Percentiles rank a stretch among this genome's conserved stretches.
phyloP scores from a whole-genome alignment of 805 yeast genomes.

The Schwanniomyces yamadae region DNA sequence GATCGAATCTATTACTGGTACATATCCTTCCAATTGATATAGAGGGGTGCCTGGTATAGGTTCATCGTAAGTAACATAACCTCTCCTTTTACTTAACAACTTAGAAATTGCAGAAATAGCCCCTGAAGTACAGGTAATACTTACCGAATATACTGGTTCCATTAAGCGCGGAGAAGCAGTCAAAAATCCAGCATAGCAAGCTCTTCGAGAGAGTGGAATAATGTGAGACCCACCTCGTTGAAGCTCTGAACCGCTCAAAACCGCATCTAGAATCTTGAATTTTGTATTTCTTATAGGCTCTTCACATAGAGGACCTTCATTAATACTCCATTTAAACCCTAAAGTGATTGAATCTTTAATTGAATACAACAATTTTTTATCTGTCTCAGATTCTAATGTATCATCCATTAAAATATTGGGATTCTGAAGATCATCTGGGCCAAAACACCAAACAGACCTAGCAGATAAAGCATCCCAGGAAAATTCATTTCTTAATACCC shows the following conservation, averaged over 20 bases:
- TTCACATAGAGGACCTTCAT: slow-evolving; percentile 92
- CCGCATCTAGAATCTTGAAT: slow-evolving; percentile 67
- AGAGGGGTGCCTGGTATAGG: slow-evolving; percentile 77
- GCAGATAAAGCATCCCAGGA: slow-evolving; percentile 85
- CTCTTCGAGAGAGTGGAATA: slow-evolving; percentile 78
- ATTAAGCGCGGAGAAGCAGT: slow-evolving; percentile 74
- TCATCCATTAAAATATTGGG: slow-evolving; percentile 68
- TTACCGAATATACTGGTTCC: slow-evolving; percentile 76
- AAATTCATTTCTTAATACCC: slow-evolving; percentile 53
- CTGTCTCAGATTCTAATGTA: slow-evolving; percentile 67
- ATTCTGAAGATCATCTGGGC: slow-evolving; percentile 41
- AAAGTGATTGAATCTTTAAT: slow-evolving; percentile 58
- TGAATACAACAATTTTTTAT: slow-evolving; percentile 45
- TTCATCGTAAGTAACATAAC: slow-evolving; percentile 40
- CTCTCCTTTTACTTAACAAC: slow-evolving; percentile 65
- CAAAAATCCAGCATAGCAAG: slow-evolving; percentile 78
- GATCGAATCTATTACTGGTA: slow-evolving; percentile 88
- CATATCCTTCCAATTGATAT: slow-evolving; percentile 54
- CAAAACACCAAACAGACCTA: slow-evolving; percentile 76
- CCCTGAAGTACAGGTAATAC: slow-evolving; percentile 52
- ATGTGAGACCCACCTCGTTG: slow-evolving; percentile 63
- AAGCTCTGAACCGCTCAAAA: slow-evolving; percentile 46
- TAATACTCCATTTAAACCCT: slow-evolving; percentile 81
- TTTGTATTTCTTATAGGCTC: slow-evolving; percentile 71
- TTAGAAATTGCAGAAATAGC: slow-evolving; percentile 49